Base-by-base conservation (phyloP, 495 filamentous ascomycete species). In the Extremus antarcticus region DNA sequence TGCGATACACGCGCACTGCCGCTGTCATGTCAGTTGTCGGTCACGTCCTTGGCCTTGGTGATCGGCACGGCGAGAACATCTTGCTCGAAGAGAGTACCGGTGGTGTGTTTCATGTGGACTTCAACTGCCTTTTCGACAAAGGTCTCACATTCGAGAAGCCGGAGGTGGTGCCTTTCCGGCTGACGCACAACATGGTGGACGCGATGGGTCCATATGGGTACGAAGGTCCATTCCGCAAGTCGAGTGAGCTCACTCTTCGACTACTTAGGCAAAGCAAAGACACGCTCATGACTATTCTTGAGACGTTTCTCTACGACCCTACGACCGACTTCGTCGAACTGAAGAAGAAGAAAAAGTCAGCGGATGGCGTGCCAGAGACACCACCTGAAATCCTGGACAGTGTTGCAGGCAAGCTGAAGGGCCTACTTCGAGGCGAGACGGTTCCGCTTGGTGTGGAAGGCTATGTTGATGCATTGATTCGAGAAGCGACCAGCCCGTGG, bases 81-180 rank as follows among this genome's bases (percentile, higher is more conserved):
- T 78, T 95, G 32, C 87, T 97, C 47, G 90, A 97, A 68, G 88
- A 95, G 76, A 83, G 84, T 35, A 94, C 89, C 57, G 92, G 94
- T 45, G 94, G 94, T 52, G 82, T 94, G 22, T 82, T 97, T 64
- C 92, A 99, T 70, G 92, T 99, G 49, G 92, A 99, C 71, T 99
- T 99, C 78, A 99, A 99, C 71, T 99, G 92, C 71, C 84, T 99
- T 20, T 99, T 99, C 69, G 94, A 99, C 74, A 99, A 97, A 73
- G 92, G 94, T 10, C 79, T 91, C 56, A 95, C 90, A 0, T 97
- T 99, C 63, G 86, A 88, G 55, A 90, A 91, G 73, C 91, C 92
- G 0, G 92, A 99, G 66, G 74, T 84, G 46, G 92, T 99, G 16
- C 92, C 92, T n/a, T 99, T 99, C 76, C 87, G 92, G 19, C 76